Percentiles rank a stretch among this genome's conserved stretches.
Evolutionary conservation across 768 basidiomycete genomes (phyloP).

Genomic region (Neoboletus brunneissimus): DNA sequence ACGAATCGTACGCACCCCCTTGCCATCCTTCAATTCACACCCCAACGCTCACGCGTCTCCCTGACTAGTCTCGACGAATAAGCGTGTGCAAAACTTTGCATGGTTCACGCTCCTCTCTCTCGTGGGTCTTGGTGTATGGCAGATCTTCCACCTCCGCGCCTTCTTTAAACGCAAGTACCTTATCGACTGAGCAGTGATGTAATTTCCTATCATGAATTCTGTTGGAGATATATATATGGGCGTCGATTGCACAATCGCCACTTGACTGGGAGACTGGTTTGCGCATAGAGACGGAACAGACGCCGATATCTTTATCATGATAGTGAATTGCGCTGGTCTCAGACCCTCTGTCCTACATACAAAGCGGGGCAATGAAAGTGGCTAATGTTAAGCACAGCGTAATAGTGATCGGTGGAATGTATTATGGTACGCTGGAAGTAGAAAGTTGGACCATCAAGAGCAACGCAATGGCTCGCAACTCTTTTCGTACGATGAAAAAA

Average conservation of each 20-base stretch:
- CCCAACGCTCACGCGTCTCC: background rate
- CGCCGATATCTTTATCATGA: background rate
- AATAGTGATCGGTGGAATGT: background rate
- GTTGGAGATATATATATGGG: background rate
- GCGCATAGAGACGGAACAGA: background rate
- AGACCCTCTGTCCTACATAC: slow-evolving; percentile 10
- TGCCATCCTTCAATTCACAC: no score
- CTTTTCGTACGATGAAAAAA: background rate
- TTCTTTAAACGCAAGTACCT: slow-evolving; percentile 97
- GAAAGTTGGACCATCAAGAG: background rate
- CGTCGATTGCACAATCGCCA: background rate
- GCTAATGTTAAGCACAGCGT: background rate
- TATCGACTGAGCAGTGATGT: slow-evolving; percentile 57
- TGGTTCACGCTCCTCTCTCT: slow-evolving; percentile 83
- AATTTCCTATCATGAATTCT: slow-evolving; percentile 2
- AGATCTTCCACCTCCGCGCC: slow-evolving; percentile 88
- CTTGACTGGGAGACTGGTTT: background rate
- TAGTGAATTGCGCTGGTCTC: background rate
- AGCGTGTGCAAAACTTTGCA: slow-evolving; percentile 89
- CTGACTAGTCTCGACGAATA: slow-evolving; percentile 79
- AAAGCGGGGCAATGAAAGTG: background rate
- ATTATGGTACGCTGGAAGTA: background rate
- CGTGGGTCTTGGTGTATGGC: slow-evolving; percentile 84
- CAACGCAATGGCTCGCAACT: background rate
- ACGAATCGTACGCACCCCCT: slow-evolving; percentile 97